Conservation (phyloP, 2,329 filamentous ascomycete species). For the Fusarium papillatum region DNA sequence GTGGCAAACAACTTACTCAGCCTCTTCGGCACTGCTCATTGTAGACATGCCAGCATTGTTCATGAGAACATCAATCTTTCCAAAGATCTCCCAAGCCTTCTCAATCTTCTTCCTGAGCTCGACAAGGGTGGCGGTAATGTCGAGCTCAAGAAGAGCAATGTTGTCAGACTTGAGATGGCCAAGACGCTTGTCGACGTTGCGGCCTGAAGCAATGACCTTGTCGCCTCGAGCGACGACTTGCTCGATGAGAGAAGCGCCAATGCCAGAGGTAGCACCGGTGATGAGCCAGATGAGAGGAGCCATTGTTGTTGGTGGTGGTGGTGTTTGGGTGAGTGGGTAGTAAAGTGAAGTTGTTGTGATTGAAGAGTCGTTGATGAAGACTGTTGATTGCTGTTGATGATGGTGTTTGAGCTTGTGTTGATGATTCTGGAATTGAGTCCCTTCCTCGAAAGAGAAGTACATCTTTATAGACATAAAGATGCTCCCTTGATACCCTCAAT, state of each 20-base stretch:
- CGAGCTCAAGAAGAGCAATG: neutral
- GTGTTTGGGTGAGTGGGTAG: no score
- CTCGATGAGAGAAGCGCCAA: neutral
- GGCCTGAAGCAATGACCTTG: neutral
- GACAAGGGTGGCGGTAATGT: neutral
- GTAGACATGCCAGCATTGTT: slow-evolving; percentile 1
- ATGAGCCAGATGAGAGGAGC: slow-evolving; percentile 4
- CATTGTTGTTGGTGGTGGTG: neutral
- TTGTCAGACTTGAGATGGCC: neutral
- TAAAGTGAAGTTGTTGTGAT: neutral
- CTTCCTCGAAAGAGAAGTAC: neutral
- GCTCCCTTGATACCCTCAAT: neutral
- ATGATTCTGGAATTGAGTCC: neutral
- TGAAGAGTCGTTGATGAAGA: neutral
- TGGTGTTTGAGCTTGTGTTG: neutral
- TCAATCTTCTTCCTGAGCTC: neutral
- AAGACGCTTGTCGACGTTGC: neutral
- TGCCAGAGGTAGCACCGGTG: neutral
- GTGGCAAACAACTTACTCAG: neutral
- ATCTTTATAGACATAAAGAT: neutral
- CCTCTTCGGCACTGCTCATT: neutral
- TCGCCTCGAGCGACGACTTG: neutral
- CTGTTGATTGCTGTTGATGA: neutral
- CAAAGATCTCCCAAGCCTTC: neutral
- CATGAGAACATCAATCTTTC: slow-evolving; percentile 1